Evolutionary conservation across 2,329 filamentous ascomycete species (phyloP).

Genomic region (Trichophyton simii): DNA sequence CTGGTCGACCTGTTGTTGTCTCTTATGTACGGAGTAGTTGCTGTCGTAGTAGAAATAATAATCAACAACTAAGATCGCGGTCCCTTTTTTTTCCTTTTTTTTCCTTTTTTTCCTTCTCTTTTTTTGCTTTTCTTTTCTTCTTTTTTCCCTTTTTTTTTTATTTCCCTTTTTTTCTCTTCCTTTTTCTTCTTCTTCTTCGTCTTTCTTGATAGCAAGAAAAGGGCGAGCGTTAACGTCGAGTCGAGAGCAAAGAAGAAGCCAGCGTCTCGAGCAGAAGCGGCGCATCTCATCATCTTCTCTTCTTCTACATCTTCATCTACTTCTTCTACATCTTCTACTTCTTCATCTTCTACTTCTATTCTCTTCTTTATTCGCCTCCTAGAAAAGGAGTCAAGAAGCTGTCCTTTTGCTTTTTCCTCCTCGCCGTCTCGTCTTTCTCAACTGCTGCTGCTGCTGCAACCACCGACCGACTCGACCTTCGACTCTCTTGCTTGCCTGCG

Average conservation of each 20-base stretch:
- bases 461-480: no score
- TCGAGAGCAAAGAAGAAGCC: no score
- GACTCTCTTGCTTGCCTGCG: no score
- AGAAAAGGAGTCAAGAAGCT: not conserved
- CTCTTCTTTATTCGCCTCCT: not conserved
- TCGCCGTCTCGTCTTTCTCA: no score
- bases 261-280: no score
- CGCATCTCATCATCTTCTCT: no score
- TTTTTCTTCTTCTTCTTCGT: not conserved
- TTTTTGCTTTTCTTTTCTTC: not conserved
- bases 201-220: not conserved
- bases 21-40: no score
- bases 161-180: not conserved
- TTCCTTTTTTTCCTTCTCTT: not conserved
- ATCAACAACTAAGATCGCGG: no score
- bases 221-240: not conserved
- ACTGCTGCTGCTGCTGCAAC: no score
- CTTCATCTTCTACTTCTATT: not conserved
- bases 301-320: not conserved
- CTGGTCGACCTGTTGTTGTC: no score
- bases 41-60: no score
- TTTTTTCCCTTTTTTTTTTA: not conserved
- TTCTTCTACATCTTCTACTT: not conserved
- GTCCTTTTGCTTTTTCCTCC: not conserved
- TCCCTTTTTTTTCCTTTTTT: no score